Evolutionary conservation across 2,329 filamentous ascomycete genomes (phyloP).

Genomic region (Microdochium trichocladiopsis): DNA sequence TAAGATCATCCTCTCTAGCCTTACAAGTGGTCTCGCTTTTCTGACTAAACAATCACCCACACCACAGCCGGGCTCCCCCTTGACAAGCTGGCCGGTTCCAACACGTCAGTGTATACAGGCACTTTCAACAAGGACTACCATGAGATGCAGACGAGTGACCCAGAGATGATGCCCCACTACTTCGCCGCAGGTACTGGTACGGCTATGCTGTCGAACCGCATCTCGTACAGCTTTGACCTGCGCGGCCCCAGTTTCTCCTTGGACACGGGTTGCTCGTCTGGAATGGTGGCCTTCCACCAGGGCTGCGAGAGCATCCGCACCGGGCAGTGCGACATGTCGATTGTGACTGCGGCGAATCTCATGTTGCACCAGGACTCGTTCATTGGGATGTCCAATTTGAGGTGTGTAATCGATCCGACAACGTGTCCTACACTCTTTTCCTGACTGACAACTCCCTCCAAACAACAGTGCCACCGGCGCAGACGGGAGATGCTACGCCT

Average conservation of each 20-base stretch:
- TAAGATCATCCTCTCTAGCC: too few relatives aligned
- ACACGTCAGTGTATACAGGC: too few relatives aligned
- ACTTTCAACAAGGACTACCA: too few relatives aligned
- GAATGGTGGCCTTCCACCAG: constrained; percentile 20
- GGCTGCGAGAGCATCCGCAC: constrained; percentile 19
- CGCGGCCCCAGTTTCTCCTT: constrained; percentile 21
- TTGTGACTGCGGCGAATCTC: constrained; percentile 22
- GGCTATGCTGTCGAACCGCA: not conserved
- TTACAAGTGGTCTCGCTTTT: too few relatives aligned
- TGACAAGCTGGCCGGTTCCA: too few relatives aligned
- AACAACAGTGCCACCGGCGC: constrained; percentile 3
- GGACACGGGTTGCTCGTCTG: constrained; percentile 26
- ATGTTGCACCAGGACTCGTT: constrained; percentile 13
- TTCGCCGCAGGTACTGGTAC: constrained; percentile 11
- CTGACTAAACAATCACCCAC: too few relatives aligned
- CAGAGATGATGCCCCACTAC: constrained; percentile 1
- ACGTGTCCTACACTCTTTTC: constrained; percentile 14
- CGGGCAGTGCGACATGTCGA: constrained; percentile 16
- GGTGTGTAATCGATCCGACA: constrained; percentile 14
- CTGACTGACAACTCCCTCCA: too few relatives aligned
- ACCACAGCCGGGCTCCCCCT: too few relatives aligned
- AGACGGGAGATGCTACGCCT: constrained; percentile 18
- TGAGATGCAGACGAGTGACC: not conserved
- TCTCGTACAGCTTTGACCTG: constrained; percentile 19
- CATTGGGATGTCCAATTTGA: constrained; percentile 11